Evolutionary conservation across 2,329 filamentous ascomycete genomes (phyloP).

Genomic region (Trichoderma sp.): DNA sequence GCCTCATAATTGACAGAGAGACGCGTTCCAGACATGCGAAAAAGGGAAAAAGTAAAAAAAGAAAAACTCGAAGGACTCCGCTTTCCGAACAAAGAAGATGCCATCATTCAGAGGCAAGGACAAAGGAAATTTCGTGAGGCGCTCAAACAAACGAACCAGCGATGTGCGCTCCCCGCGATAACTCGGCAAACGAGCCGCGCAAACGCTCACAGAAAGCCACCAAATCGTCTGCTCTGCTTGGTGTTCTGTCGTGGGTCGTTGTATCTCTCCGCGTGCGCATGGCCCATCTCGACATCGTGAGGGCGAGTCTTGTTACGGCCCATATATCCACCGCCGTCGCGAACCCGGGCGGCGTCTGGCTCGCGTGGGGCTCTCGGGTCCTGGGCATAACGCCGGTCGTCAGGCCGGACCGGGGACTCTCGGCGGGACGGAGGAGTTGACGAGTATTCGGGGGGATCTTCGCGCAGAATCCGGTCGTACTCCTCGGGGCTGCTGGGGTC

Average conservation of each 20-base stretch:
- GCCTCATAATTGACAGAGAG: slow-evolving; percentile 1
- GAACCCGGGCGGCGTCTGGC: slow-evolving; percentile 38
- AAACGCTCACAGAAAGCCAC: neutral
- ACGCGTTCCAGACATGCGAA: slow-evolving; percentile 20
- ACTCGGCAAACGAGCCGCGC: neutral
- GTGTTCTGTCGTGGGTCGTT: neutral
- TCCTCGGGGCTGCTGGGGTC: slow-evolving; percentile 58
- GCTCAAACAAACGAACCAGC: slow-evolving; percentile 9
- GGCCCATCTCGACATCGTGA: slow-evolving; percentile 40
- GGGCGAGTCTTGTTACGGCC: slow-evolving; percentile 37
- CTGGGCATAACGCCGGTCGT: slow-evolving; percentile 13
- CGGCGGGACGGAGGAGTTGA: slow-evolving; percentile 36
- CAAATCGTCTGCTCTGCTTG: slow-evolving; percentile 22
- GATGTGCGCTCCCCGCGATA: neutral
- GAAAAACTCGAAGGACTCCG: neutral
- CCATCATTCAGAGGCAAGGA: neutral
- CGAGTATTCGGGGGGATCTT: slow-evolving; percentile 36
- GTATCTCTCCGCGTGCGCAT: slow-evolving; percentile 25
- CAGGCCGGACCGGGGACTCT: slow-evolving; percentile 31
- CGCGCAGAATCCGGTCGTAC: slow-evolving; percentile 48
- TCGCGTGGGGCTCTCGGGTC: slow-evolving; percentile 30
- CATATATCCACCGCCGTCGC: slow-evolving; percentile 34
- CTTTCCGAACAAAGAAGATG: slow-evolving; percentile 10
- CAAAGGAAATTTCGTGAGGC: slow-evolving; percentile 6
- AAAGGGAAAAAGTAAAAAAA: neutral